Conservation (phyloP, 257 asterid species). For the Plantago ovata region DNA sequence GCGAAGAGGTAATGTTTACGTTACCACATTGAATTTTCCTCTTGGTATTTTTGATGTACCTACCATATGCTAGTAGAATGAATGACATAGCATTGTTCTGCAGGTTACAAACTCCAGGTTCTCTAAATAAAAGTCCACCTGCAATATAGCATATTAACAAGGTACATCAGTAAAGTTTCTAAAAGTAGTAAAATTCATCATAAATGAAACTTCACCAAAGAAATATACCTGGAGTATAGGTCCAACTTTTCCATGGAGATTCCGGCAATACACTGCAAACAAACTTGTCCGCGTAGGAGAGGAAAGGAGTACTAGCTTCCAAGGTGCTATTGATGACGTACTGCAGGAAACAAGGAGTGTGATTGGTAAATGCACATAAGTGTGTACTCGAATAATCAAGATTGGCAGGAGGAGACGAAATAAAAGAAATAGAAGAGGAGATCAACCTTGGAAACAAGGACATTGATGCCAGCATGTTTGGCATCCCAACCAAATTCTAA, state of each 20-base stretch:
- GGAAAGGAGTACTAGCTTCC: conserved; percentile 29
- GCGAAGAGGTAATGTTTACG: conserved; percentile 10
- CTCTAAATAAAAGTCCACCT: conserved; percentile 33
- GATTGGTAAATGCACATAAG: too few species aligned
- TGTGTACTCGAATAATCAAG: too few species aligned
- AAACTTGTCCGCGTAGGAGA: conserved; percentile 31
- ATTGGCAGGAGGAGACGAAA: not conserved
- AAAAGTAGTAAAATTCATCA: not conserved
- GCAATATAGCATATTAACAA: not conserved
- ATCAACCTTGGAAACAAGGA: conserved; percentile 43
- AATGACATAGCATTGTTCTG: conserved; percentile 34
- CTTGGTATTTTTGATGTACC: conserved; percentile 19
- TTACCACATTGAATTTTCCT: conserved; percentile 26
- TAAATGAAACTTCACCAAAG: not conserved
- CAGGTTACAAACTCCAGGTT: conserved; percentile 29
- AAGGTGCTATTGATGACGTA: conserved; percentile 16
- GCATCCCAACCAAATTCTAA: conserved; percentile 53
- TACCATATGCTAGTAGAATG: conserved; percentile 35
- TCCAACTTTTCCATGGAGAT: conserved; percentile 31
- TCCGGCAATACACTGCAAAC: conserved; percentile 36
- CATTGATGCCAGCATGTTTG: conserved; percentile 48
- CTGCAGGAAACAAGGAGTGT: conserved; percentile 18
- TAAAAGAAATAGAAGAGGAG: too few species aligned
- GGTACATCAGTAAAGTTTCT: not conserved
- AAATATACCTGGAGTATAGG: conserved; percentile 30